Evolutionary conservation across 768 basidiomycete genomes (phyloP), one percentile per base, ranked within the genome.

Genomic region (Hypholoma sublateritium): DNA sequence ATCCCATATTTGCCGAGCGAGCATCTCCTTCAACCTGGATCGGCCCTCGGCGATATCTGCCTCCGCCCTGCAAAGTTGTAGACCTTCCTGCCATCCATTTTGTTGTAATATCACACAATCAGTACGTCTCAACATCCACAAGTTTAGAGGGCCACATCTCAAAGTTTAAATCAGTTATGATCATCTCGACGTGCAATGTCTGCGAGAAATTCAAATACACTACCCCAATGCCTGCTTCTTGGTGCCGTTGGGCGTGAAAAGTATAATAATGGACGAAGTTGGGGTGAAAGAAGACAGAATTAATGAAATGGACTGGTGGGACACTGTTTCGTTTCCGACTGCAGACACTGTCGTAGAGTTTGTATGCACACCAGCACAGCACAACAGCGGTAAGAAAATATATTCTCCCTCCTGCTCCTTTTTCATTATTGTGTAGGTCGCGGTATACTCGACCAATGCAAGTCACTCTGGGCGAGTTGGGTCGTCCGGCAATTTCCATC

Each of bases 61-160:
- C 52, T 24, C 4, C 50, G 19, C 42, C 41, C 3, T 53, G 52
- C 21, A 22, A 44, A 17, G n/a, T 53, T 32, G n/a, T 8, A 7
- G 52, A 53, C n/a, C 52, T 53, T 25, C 52, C 41, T 3, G 52
- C 39, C 13, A 11, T 53, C 7, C 39, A 43, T 53, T 53, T 42
- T 12, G 52, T 53, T 9, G 52, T 53, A 17, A 53, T 53, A 34
- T 53, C 52, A n/a, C 52, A 44, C 21, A 53, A 53, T n/a, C 52
- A 53, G 52, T 53, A 44, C 11, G 52, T 42, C 14, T 53, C 14
- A 4, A 3, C 12, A 16, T 41, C 14, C n/a, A 7, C n/a, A 35
- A 43, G 13, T 19, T 35, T 0, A 22, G 2, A 7, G 42, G n/a
- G 12, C 2, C 17, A 13, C 17, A 44, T 2, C 42, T 53, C 16